phyloP scores from a whole-genome alignment of 2,329 filamentous ascomycete genomes.

The Xylaria sp. region DNA sequence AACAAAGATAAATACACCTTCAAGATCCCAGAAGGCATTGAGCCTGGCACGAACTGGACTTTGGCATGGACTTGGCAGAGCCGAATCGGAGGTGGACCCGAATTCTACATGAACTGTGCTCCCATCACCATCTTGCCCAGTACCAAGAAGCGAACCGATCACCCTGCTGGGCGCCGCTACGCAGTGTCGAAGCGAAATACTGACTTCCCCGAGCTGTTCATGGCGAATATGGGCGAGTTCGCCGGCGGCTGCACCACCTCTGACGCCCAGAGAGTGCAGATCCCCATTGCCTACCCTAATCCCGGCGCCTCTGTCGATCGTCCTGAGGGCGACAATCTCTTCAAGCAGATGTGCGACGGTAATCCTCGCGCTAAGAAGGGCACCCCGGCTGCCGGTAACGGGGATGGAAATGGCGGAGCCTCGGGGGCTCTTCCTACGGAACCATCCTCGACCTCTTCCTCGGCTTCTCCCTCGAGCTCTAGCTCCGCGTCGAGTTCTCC shows the following conservation, averaged over 20 bases:
- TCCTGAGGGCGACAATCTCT: constrained; percentile 50
- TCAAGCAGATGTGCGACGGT: constrained; percentile 48
- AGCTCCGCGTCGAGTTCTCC: background rate
- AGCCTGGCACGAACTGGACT: constrained; percentile 68
- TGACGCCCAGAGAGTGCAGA: constrained; percentile 56
- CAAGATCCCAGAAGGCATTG: constrained; percentile 67
- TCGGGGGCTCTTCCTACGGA: background rate
- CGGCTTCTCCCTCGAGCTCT: background rate
- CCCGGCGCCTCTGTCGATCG: constrained; percentile 66
- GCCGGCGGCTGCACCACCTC: constrained; percentile 63
- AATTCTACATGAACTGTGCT: constrained; percentile 81
- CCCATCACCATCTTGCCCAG: constrained; percentile 64
- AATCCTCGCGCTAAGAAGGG: constrained; percentile 44
- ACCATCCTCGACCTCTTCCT: background rate
- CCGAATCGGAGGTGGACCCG: constrained; percentile 72
- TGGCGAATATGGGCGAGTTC: constrained; percentile 68
- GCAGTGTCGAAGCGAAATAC: constrained; percentile 43
- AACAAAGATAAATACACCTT: constrained; percentile 65
- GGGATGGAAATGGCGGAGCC: background rate
- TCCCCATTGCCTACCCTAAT: constrained; percentile 68
- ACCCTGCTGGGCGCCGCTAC: constrained; percentile 32
- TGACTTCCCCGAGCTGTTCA: constrained; percentile 73
- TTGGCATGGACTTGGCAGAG: constrained; percentile 84
- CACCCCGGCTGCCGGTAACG: background rate
- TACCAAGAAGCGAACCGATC: constrained; percentile 36